Evolutionary conservation across 768 basidiomycete genomes (phyloP).

Genomic region (Candolleomyces aberdarensis): DNA sequence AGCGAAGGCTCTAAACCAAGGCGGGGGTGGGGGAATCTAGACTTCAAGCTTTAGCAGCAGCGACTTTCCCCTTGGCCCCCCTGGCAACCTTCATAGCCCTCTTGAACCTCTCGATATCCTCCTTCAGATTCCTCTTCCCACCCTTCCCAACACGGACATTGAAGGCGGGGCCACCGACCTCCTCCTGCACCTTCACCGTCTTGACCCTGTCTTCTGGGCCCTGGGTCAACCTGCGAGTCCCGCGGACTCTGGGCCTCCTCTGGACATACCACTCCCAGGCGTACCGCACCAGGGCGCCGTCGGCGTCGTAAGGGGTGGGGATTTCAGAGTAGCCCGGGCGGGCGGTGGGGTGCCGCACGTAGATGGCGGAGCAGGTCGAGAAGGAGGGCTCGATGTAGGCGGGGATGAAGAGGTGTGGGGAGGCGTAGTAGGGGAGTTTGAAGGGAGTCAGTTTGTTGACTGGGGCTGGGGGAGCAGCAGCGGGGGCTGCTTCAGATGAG

Average conservation of each 20-base stretch:
- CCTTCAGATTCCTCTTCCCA: slow-evolving; percentile 19
- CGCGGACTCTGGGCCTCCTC: slow-evolving; percentile 63
- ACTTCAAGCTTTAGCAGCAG: too few relatives aligned
- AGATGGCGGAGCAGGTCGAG: slow-evolving; percentile 85
- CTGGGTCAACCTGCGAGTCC: slow-evolving; percentile 56
- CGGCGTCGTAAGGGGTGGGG: slow-evolving; percentile 93
- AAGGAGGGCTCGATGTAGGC: slow-evolving; percentile 67
- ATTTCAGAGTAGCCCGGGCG: slow-evolving; percentile 96
- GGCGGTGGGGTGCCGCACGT: slow-evolving; percentile 94
- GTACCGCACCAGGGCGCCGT: slow-evolving; percentile 86
- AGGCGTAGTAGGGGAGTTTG: slow-evolving; percentile 80
- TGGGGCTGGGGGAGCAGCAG: neutral
- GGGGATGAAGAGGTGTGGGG: slow-evolving; percentile 92
- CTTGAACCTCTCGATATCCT: slow-evolving; percentile 20
- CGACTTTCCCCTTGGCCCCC: neutral
- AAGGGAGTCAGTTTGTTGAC: slow-evolving; percentile 54
- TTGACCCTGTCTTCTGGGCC: slow-evolving; percentile 65
- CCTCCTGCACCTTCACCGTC: slow-evolving; percentile 28
- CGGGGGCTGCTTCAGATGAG: neutral
- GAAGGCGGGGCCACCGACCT: slow-evolving; percentile 19
- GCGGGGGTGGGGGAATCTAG: too few relatives aligned
- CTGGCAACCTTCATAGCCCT: slow-evolving; percentile 7
- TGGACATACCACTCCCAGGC: slow-evolving; percentile 96
- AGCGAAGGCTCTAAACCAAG: too few relatives aligned
- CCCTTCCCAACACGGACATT: slow-evolving; percentile 15